These are phyloP conservation scores for Trichosporon inkin DNA, from an alignment of 1,284 basidiomycete species.

Conservation along the genomic window DNA sequence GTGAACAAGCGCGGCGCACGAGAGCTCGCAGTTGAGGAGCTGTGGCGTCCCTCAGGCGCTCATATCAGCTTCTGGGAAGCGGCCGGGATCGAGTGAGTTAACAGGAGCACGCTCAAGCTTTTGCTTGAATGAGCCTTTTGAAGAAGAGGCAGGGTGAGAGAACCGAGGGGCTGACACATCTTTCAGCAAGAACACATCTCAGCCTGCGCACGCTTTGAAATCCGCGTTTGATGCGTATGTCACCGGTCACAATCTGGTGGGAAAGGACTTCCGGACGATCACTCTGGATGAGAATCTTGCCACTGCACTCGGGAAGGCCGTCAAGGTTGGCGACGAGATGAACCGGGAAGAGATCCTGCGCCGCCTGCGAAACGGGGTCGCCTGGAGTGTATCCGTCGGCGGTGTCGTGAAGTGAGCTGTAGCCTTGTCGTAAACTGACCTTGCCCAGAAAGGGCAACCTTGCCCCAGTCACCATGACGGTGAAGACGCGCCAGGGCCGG, in stretches of 20 bases:
- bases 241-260: conserved; percentile 60
- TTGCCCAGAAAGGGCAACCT: conserved; percentile 68
- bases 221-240: conserved; percentile 63
- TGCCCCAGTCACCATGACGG: conserved; percentile 62
- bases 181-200: conserved; percentile 29
- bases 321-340: conserved; percentile 19
- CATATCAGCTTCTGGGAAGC: conserved; percentile 61
- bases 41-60: conserved; percentile 67
- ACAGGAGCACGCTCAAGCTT: too few species aligned
- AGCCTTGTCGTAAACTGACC: not conserved
- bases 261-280: conserved; percentile 63
- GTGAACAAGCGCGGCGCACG: conserved; percentile 29
- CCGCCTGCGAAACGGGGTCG: conserved; percentile 32
- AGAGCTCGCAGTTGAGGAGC: conserved; percentile 56
- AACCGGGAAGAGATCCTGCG: conserved; percentile 65
- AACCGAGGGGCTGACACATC: conserved; percentile 7
- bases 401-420: conserved; percentile 36
- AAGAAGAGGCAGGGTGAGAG: conserved; percentile 25
- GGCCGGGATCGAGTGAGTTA: conserved; percentile 57
- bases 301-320: conserved; percentile 55
- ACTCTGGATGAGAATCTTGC: conserved; percentile 61
- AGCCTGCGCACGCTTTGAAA: conserved; percentile 48
- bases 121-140: too few species aligned
- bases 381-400: conserved; percentile 39
- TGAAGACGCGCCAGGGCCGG: conserved; percentile 69